Base-by-base conservation (phyloP, 2,329 filamentous ascomycete genomes). In the Raffaelea deltoideospora region DNA sequence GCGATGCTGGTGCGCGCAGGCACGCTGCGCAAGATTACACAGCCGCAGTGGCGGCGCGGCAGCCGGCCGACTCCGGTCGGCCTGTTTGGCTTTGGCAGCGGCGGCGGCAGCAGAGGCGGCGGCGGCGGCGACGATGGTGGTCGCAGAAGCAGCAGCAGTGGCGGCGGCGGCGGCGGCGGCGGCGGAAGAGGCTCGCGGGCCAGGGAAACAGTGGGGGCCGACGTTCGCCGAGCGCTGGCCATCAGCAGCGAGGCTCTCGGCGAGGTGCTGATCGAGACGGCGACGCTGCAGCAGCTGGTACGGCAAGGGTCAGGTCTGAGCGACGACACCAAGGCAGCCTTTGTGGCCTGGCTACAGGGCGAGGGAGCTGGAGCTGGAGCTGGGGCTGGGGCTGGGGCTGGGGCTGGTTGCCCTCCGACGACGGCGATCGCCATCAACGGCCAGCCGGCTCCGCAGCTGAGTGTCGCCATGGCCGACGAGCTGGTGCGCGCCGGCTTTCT, bases 401-500 rank as follows among this genome's bases (percentile, higher is more conserved):
- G n/a, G n/a, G n/a, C n/a, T n/a, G n/a, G n/a, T n/a, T n/a, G n/a
- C n/a, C n/a, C n/a, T 1, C 9, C 14, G 47, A 53, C 3, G 50
- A 50, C 14, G 43, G 20, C 26, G 17, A 39, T 39, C 11, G 41
- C 39, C 5, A 41, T 45, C 38, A 38, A 37, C 27, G 41, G 28
- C 30, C 30, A 17, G 7, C 20, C 39, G 10, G 34, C 43, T 3
- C 37, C 41, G 3, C 48, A 35, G 19, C 37, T 80, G 38, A 50
- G 54, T 3, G 49, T 52, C 10, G 47, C 48, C 4, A 66, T 78
- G 47, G 57, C 68, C 18, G 66, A 74, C 32, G 61, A 65, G 35
- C 63, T 87, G 1, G 68, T 83, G 40, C 59, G 65, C 31, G 67
- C 69, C 1, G 81, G 82, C 3, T 82, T 85, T 47, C 54, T 87